phyloP scores from a whole-genome alignment of 768 basidiomycete species.

The Rhodotorula paludigena region DNA sequence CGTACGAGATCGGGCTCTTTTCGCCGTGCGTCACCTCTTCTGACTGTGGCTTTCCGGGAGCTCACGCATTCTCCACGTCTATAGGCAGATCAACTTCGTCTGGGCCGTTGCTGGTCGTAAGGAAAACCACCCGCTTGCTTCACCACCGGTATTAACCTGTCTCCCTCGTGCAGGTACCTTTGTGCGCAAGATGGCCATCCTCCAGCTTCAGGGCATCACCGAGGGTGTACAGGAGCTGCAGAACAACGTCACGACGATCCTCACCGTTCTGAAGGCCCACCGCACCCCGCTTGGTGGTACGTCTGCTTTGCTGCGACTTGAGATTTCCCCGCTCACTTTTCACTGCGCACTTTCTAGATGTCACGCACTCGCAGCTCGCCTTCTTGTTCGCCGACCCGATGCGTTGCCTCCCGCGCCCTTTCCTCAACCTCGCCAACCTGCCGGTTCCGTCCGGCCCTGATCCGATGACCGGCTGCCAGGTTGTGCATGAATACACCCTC shows the following conservation, averaged over 20 bases:
- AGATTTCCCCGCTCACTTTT: not conserved
- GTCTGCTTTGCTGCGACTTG: not conserved
- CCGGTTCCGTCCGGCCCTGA: not conserved
- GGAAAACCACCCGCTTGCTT: not conserved
- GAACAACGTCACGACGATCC: slow-evolving; percentile 16
- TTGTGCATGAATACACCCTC: no score
- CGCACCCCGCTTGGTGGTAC: slow-evolving; percentile 30
- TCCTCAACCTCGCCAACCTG: not conserved
- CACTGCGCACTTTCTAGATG: not conserved
- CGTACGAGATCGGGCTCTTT: slow-evolving; percentile 29
- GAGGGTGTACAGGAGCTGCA: slow-evolving; percentile 9
- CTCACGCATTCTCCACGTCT: slow-evolving; percentile 3
- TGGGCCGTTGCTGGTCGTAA: slow-evolving; percentile 37
- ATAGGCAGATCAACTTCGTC: not conserved
- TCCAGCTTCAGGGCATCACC: not conserved
- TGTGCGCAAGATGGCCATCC: slow-evolving; percentile 36
- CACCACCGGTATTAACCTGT: not conserved
- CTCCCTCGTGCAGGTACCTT: slow-evolving; percentile 24
- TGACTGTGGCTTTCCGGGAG: not conserved
- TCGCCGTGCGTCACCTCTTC: slow-evolving; percentile 28
- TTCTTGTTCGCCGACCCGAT: slow-evolving; percentile 19
- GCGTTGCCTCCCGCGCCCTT: slow-evolving; percentile 7
- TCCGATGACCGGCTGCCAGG: no score
- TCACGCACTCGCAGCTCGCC: slow-evolving; percentile 11
- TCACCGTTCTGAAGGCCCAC: slow-evolving; percentile 17